Evolutionary conservation across 805 yeast genomes (phyloP), one percentile per base, ranked within the genome.

Genomic region (Saturnispora mendoncae): DNA sequence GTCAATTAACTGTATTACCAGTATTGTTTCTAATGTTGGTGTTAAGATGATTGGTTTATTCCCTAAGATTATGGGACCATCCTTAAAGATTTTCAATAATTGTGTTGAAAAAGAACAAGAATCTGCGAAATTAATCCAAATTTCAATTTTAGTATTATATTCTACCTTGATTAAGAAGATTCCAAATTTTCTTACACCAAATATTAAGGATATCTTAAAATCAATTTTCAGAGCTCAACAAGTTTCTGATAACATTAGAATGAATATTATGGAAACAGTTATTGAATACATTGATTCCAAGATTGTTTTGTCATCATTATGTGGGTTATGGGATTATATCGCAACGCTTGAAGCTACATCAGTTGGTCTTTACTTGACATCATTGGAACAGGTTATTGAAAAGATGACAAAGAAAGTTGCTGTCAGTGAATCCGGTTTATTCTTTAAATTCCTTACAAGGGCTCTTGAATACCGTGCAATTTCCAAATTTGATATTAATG

Each of bases 1-100:
- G 0, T 75, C 95, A 1, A 67, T 86, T 44, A 74, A 80, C 50
- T 78, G 81, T 44, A 73, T 85, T 46, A 76, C 84, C 43, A 76
- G 78, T 49, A 64, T 86, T 42, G 73, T 85, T 41, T 75, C 78
- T 39, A 72, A 78, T 19, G 61, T 88, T 35, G 98, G 98, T 40
- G 88, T 94, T 15, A 84, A 86, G 55, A 70, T 80, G 47, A 80
- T 92, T 55, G 88, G 94, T 6, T 74, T 71, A 54, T 84, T 87
- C 68, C 85, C 97, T 25, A 80, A 79, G 59, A 79, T 88, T 55
- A 74, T 92, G 46, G 85, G 87, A 13, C 84, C 86, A 12, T 67
- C 84, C 9, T 67, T 86, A 41, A 64, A 66, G 21, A 69, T 84
- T 29, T 81, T 84, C 63, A 67, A 71, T 23, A 49, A 58, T 7